Evolutionary conservation across 306 rosid species (phyloP), one percentile per base, ranked within the genome.

Genomic region (Vigna radiata): DNA sequence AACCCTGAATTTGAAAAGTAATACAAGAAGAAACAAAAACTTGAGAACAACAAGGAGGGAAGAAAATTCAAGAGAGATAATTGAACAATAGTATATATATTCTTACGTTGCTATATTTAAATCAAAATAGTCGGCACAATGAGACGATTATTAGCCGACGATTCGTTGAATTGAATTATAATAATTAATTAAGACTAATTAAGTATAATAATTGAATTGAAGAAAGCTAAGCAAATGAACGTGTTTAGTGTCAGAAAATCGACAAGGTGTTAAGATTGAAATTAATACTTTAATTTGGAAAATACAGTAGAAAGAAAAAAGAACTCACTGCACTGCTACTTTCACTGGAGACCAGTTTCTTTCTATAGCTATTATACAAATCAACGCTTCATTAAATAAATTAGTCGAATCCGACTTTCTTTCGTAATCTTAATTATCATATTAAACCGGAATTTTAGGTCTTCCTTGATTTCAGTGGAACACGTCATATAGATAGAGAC

Each of bases 211-310:
- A 31, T 31, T 31, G 36, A 31, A 31, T 4, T 5, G 71, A 48
- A 47, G 36, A 63, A 75, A 80, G 68, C 31, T 12, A 39, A 27
- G 46, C 60, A 74, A 44, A 79, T 14, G 55, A 67, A 56, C 70
- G 27, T 47, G 76, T 74, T 66, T 56, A 66, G 70, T 73, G 75
- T 66, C 65, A 81, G 58, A 81, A 74, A 60, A n/a, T 73, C 4
- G 56, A 54, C 33, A 46, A 46, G n/a, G 13, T 54, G 21, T 14
- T 13, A 29, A 55, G 36, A 55, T 44, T 55, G 43, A 65, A 65
- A 66, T 66, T 29, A 65, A 55, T 73, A 66, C 14, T 73, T 47
- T 55, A 19, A 55, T 41, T 41, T 33, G 53, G 47, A 36, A 70
- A 52, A 44, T 8, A 41, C 2, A 11, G 8, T 4, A 3, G 16